Conservation (phyloP, 306 rosid genomes). For the Luffa acutangula region DNA sequence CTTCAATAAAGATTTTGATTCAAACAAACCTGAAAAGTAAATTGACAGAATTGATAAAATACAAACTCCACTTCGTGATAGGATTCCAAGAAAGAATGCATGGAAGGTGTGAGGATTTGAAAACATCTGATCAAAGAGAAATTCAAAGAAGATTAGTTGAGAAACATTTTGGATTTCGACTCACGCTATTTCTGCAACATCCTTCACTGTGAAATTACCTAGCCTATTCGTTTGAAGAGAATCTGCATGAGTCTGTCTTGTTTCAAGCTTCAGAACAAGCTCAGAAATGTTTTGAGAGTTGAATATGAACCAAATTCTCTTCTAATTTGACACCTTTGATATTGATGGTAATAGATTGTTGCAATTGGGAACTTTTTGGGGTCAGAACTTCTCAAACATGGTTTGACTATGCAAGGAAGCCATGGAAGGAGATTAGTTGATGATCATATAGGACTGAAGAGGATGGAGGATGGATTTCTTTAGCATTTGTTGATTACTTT, state of each 20-base stretch:
- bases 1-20: no score
- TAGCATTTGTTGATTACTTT: background rate
- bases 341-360: background rate
- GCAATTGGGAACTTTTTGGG: background rate
- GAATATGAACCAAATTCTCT: background rate
- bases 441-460: background rate
- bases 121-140: no score
- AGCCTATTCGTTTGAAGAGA: no score
- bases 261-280: background rate
- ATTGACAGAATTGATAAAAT: no score
- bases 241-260: background rate
- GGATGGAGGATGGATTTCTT: background rate
- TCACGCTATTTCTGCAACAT: background rate
- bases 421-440: background rate
- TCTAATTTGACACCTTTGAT: background rate
- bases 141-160: background rate
- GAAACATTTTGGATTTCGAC: background rate
- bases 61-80: no score
- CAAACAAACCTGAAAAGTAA: no score
- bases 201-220: background rate
- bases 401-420: background rate
- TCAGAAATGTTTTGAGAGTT: background rate
- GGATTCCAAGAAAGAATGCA: no score
- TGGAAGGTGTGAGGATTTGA: no score
- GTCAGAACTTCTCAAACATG: background rate